Base-by-base conservation (phyloP, 306 rosid species). In the Pterocarpus santalinus region DNA sequence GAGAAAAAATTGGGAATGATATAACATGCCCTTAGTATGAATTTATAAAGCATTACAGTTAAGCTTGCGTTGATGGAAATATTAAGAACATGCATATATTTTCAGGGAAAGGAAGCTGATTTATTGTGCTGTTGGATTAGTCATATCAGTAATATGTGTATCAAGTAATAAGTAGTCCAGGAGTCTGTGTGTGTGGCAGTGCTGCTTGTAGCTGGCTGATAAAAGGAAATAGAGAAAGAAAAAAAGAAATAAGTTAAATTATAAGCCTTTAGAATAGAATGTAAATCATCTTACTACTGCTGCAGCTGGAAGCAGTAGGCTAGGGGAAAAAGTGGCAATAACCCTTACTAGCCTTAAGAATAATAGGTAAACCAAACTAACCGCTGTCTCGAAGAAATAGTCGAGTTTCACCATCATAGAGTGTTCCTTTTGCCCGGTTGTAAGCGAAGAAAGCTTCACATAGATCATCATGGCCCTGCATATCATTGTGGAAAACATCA, bases 321-420 rank as follows among this genome's bases (percentile, higher is more conserved):
- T 66, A 10, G 11, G 38, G 28, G 70, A 4, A 16, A 46, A 47
- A 56, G n/a, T 66, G 68, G 52, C 65, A 57, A 83, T 28, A 47
- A 39, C 2, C 81, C 38, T 33, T n/a, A 38, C 62, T 35, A 51
- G 44, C 46, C 65, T 68, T 73, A 43, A 74, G 55, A 71, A 64
- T 22, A 62, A 64, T 15, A 80, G 35, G 47, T 33, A 58, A 66
- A 57, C 63, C 43, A 73, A 56, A 79, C 84, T 89, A 80, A 93
- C 98, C 97, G 83, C 80, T 84, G 77, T 56, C 43, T 47, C 91
- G 93, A 58, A 95, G 90, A 92, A 95, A 93, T 34, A 95, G 80
- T 66, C 99, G 87, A 81, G 99, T 95, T 88, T 95, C 97, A 69
- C 99, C 98, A 75, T 93, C 99, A 56, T 95, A 95, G 70, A 95